Evolutionary conservation across 768 basidiomycete genomes (phyloP), one percentile per base, ranked within the genome.

Genomic region (Lactarius indigo): DNA sequence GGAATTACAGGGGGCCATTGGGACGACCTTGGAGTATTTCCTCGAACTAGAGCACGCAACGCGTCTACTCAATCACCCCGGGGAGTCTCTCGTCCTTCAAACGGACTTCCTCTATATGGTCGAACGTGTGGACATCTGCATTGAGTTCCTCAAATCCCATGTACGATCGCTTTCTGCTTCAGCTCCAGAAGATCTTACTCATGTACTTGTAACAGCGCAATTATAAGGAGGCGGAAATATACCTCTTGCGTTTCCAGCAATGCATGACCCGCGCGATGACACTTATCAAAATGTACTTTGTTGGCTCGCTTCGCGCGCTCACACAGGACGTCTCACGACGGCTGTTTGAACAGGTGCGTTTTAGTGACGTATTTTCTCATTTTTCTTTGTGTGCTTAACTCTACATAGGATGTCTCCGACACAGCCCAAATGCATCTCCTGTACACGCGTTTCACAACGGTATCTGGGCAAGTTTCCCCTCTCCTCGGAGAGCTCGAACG

Each of bases 201-300:
- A 23, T 61, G 61, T 64, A 26, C 5, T 30, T 15, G 59, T 31
- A 60, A 20, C 72, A 98, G 95, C 86, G 93, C 69, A 88, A 95
- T 75, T 99, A 89, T 78, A 85, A 85, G 70, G 97, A 98, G 79
- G 88, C 94, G 9, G 94, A 98, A 72, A 81, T 99, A 23, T 98
- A 97, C 75, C 80, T 97, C n/a, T 83, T 99, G 35, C 88, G 97
- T 28, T 98, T 96, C 77, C 96, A 97, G 73, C 97, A 99, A 77
- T 99, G 97, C 75, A 90, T 98, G 85, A 97, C 94, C 0, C 87
- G 97, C 31, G 91, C 94, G 12, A 98, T 98, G 96, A 98, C 96
- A 0, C 83, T 99, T 54, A 93, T 98, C 79, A 96, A 92, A 77
- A 96, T 98, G 87, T 95, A 91, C 78, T 98, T 97, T 73, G 88